Evolutionary conservation across 495 filamentous ascomycete species (phyloP), one percentile per base, ranked within the genome.

Genomic region (Penicillium dipodomyicola): DNA sequence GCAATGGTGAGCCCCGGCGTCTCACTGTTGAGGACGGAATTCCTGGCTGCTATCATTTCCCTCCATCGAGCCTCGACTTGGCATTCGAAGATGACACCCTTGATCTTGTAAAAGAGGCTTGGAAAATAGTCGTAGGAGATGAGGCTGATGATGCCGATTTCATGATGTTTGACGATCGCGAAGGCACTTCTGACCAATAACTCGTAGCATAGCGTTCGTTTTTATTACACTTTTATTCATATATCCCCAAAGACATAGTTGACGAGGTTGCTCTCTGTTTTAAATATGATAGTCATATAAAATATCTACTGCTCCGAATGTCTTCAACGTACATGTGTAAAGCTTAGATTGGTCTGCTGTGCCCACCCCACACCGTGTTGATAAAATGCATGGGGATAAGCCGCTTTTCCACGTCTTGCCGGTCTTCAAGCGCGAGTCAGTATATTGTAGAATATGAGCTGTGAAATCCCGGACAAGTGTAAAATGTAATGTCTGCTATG

Each of bases 1-100:
- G 48, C 55, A 65, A 46, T 30, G 53, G 54, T 41, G 57, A 47
- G n/a, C 47, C 54, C 42, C 20, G 39, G n/a, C 35, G 52, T 23
- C 23, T 33, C 17, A 54, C 63, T 20, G 39, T 59, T 23, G 51
- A 57, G 8, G 49, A 40, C 11, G 64, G 57, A 39, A 59, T 65
- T 19, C 65, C 70, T 37, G 65, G 68, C 58, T 57, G 71, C 41
- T 55, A 71, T 17, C 60, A 53, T 58, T 70, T 92, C 46, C 81
- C 84, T 20, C 71, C 82, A 4, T 65, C 82, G 0, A 77, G 80
- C 39, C 72, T 84, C 29, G 84, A 85, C 53, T 77, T 92, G 15
- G 78, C 84, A 4, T 86, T 92, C 62, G 84, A 91, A 60, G 90
- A 95, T 67, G 64, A 70, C 7, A 70, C 79, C 11, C 66, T 92